Percentiles rank a stretch among this genome's conserved stretches.
Conservation (phyloP, 1,284 basidiomycete genomes). For the Ganoderma lingzhi region DNA sequence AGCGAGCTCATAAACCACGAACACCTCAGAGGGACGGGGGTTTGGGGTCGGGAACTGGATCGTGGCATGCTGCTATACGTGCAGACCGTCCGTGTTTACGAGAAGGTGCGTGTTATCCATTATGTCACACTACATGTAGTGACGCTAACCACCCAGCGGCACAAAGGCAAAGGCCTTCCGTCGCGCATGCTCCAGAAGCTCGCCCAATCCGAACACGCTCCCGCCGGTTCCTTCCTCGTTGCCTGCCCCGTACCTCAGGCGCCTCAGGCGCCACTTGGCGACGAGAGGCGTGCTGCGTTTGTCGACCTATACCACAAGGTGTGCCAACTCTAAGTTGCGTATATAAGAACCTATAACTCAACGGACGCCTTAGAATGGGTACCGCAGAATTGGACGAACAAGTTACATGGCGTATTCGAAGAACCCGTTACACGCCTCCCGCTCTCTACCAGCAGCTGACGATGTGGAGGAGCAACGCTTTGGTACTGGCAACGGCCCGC, state of each 20-base stretch:
- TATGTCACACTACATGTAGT: not conserved
- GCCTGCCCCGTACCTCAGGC: conserved; percentile 33
- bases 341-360: not conserved
- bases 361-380: conserved; percentile 19
- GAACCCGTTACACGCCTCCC: conserved; percentile 25
- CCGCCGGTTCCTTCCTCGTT: conserved; percentile 28
- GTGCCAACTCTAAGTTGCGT: not conserved
- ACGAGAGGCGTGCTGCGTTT: not conserved
- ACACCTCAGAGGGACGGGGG: conserved; percentile 42
- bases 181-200: conserved; percentile 38
- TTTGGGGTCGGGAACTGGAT: conserved; percentile 44
- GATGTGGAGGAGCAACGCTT: conserved; percentile 17
- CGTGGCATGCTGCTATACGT: conserved; percentile 40
- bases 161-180: conserved; percentile 36
- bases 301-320: not conserved
- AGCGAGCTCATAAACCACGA: conserved; percentile 39
- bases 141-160: conserved; percentile 11
- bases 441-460: conserved; percentile 11
- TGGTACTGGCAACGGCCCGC: not conserved
- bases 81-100: conserved; percentile 34
- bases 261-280: not conserved
- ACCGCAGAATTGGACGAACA: conserved; percentile 29
- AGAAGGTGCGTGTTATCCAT: conserved; percentile 28
- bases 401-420: conserved; percentile 23
- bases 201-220: conserved; percentile 33